Percentiles rank a stretch among this genome's conserved stretches.
Conservation (phyloP, 371 early-diverging fungal species). For the Saksenaea oblongispora region DNA sequence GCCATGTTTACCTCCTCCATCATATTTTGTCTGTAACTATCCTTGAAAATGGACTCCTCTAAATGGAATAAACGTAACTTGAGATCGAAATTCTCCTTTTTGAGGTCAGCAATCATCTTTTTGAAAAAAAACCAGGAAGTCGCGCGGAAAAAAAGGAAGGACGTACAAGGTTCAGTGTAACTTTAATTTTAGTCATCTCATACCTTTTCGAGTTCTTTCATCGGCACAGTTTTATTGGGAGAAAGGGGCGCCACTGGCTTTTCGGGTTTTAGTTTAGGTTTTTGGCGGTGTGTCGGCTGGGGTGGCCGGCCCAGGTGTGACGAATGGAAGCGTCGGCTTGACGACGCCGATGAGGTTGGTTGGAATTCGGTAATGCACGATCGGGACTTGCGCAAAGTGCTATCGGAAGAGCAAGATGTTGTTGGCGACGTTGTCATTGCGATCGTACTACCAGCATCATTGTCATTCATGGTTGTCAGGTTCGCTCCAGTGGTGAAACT, state of each 20-base stretch:
- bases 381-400: neutral
- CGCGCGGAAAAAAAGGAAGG: slow-evolving; percentile 3
- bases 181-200: neutral
- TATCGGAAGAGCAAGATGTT: neutral
- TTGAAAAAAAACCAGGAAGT: neutral
- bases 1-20: slow-evolving; percentile 13
- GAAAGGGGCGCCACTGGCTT: neutral
- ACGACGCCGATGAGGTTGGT: neutral
- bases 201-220: slow-evolving; percentile 18
- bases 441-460: neutral
- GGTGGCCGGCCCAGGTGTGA: neutral
- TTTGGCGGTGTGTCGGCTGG: neutral
- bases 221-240: slow-evolving; percentile 9
- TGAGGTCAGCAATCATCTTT: slow-evolving; percentile 41
- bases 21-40: slow-evolving; percentile 11
- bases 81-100: slow-evolving; percentile 52
- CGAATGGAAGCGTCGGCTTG: neutral
- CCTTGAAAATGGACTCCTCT: slow-evolving; percentile 20
- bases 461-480: neutral
- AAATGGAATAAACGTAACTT: slow-evolving; percentile 42
- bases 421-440: neutral
- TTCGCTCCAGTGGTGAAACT: neutral
- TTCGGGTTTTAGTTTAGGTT: neutral
- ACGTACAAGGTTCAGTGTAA: neutral
- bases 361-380: neutral